A percentile compares a stretch with the other conserved stretches of the same genome.
phyloP scores from a whole-genome alignment of 805 yeast genomes.

The Schwanniomyces yamadae region DNA sequence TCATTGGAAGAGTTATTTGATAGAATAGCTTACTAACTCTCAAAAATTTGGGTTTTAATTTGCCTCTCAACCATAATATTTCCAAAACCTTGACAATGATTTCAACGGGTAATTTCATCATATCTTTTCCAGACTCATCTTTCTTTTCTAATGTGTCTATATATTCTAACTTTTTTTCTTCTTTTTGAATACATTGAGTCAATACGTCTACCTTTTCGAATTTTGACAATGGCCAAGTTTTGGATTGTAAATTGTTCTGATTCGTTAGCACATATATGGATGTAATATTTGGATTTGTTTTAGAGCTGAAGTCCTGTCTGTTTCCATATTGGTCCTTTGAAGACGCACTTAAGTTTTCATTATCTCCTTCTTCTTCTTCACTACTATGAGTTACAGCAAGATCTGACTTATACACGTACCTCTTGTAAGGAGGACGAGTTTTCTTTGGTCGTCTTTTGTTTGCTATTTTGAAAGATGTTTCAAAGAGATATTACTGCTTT shows the following conservation, averaged over 20 bases:
- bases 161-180: slow-evolving; percentile 20
- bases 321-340: slow-evolving; percentile 18
- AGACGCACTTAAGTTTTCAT: slow-evolving; percentile 5
- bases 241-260: slow-evolving; percentile 18
- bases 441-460: slow-evolving; percentile 87
- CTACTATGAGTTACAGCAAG: slow-evolving; percentile 22
- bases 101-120: slow-evolving; percentile 36
- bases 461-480: slow-evolving; percentile 52
- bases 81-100: slow-evolving; percentile 32
- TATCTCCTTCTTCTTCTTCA: slow-evolving; percentile 23
- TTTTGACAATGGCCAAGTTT: slow-evolving; percentile 49
- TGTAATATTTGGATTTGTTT: slow-evolving; percentile 25
- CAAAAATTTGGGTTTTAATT: slow-evolving; percentile 48
- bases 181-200: slow-evolving; percentile 30
- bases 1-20: slow-evolving; percentile 54
- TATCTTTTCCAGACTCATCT: slow-evolving; percentile 11
- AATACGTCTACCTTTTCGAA: slow-evolving; percentile 52
- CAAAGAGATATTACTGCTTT: neutral
- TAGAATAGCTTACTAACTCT: slow-evolving; percentile 65
- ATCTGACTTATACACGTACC: slow-evolving; percentile 59
- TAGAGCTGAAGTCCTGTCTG: slow-evolving; percentile 24
- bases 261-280: slow-evolving; percentile 35
- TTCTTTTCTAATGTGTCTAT: slow-evolving; percentile 10
- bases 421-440: slow-evolving; percentile 73
- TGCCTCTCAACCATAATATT: slow-evolving; percentile 25